Base-by-base conservation (phyloP, 306 rosid species). In the Gastrolobium bilobum region DNA sequence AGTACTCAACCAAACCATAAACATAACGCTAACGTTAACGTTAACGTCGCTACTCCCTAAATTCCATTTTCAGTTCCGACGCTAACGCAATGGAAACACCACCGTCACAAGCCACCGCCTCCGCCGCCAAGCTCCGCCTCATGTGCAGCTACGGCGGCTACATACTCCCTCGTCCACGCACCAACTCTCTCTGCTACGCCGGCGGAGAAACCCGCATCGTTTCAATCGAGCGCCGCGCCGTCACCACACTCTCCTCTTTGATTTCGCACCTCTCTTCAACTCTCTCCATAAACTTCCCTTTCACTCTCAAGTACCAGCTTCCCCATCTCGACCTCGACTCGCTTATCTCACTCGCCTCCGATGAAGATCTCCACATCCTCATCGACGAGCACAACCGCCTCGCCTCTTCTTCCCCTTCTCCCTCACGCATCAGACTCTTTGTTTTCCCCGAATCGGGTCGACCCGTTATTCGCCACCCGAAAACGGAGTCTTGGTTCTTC, bases 111-210 rank as follows among this genome's bases (percentile, higher is more conserved):
- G 9, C 75, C 38, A 1, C 64, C 65, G 0, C 83, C 5, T 5
- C 54, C 73, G 26, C 46, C 34, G 1, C 70, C 4, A 90, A 87
- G 77, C 79, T 90, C 61, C 94, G 94, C 1, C 68, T 90, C 9
- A 84, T 90, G 94, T 90, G 91, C 83, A 90, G 92, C 84, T 82
- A 90, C 47, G 87, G 94, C 68, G 92, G 94, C 2, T 86, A 82
- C 13, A 75, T 90, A 64, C 79, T 83, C 64, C 85, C 79, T 2
- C 88, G 87, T 7, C 90, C 87, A 0, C 82, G 83, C 77, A 54
- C 79, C 51, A 83, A 67, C 68, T 51, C 87, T 4, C 78, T 90
- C 58, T 82, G 76, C 87, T 86, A 90, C 81, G 82, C 62, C 33
- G 92, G 94, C 46, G 94, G 94, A 52, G 90, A 90, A 40, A 86